phyloP scores from a whole-genome alignment of 768 basidiomycete species.

The Ramaria sp. region DNA sequence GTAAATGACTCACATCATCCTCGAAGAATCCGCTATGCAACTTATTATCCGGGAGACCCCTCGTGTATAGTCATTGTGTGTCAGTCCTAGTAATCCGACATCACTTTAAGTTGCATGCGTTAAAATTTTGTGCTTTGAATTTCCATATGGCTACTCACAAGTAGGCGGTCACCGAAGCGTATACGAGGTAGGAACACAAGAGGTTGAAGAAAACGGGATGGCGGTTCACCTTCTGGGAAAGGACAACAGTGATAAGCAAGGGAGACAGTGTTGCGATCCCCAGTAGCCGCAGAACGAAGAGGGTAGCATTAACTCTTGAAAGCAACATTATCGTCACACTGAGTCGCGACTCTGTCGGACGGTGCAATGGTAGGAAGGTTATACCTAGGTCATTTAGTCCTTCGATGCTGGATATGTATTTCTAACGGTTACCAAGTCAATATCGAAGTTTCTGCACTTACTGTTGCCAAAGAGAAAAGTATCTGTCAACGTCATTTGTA shows the following conservation, averaged over 20 bases:
- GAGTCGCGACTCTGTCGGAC: too few relatives aligned
- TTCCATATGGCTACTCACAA: not conserved
- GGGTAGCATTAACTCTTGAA: too few relatives aligned
- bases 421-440: too few relatives aligned
- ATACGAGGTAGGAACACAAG: not conserved
- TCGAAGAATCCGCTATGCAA: not conserved
- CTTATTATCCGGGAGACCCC: not conserved
- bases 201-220: conserved; percentile 2
- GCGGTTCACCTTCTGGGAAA: conserved; percentile 1
- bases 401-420: too few relatives aligned
- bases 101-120: not conserved
- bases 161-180: not conserved
- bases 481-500: too few relatives aligned
- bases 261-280: not conserved
- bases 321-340: too few relatives aligned
- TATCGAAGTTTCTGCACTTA: too few relatives aligned
- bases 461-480: too few relatives aligned
- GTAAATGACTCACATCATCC: not conserved
- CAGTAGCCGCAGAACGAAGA: not conserved
- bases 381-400: too few relatives aligned
- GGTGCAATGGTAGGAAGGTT: too few relatives aligned
- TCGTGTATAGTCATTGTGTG: not conserved
- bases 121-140: too few relatives aligned
- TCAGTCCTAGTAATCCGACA: too few relatives aligned
- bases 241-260: not conserved